Conservation (phyloP, 768 basidiomycete species). For the Hypsizygus marmoreus region DNA sequence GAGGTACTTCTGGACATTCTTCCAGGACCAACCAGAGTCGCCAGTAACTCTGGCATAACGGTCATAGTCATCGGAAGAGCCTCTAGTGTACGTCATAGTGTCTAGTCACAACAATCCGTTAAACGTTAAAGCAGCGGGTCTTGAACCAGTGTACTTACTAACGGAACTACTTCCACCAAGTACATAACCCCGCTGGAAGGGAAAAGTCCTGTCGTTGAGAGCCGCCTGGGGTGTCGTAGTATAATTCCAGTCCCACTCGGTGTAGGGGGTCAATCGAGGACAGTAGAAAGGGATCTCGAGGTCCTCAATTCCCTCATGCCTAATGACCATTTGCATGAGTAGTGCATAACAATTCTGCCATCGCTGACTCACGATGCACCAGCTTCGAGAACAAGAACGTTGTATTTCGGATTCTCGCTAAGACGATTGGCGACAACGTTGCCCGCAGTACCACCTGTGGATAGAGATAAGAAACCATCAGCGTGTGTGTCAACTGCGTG, state of each 20-base stretch:
- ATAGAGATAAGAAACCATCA: slow-evolving; percentile 28
- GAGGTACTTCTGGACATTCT: slow-evolving; percentile 19
- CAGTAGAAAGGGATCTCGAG: slow-evolving; percentile 5
- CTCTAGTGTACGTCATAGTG: slow-evolving; percentile 24
- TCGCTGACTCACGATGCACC: slow-evolving; percentile 20
- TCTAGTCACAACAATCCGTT: slow-evolving; percentile 14
- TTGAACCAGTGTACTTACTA: slow-evolving; percentile 18
- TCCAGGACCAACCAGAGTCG: slow-evolving; percentile 26
- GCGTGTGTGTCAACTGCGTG: slow-evolving; percentile 29
- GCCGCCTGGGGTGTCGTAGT: slow-evolving; percentile 23
- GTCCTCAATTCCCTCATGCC: slow-evolving; percentile 7
- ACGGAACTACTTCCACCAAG: slow-evolving; percentile 28
- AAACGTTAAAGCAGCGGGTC: background rate
- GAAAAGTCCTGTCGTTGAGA: slow-evolving; percentile 19
- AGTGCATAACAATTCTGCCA: too few species aligned
- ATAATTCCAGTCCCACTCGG: slow-evolving; percentile 23
- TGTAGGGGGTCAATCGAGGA: slow-evolving; percentile 1
- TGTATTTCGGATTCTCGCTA: slow-evolving; percentile 33
- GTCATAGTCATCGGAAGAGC: slow-evolving; percentile 26
- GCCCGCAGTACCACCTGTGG: too few species aligned
- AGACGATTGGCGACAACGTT: slow-evolving; percentile 26
- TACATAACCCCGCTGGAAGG: slow-evolving; percentile 24
- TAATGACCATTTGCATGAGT: background rate
- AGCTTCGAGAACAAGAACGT: slow-evolving; percentile 42
- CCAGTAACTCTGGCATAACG: slow-evolving; percentile 18